Base-by-base conservation (phyloP, 768 basidiomycete species). In the Tylopilus intermedius region DNA sequence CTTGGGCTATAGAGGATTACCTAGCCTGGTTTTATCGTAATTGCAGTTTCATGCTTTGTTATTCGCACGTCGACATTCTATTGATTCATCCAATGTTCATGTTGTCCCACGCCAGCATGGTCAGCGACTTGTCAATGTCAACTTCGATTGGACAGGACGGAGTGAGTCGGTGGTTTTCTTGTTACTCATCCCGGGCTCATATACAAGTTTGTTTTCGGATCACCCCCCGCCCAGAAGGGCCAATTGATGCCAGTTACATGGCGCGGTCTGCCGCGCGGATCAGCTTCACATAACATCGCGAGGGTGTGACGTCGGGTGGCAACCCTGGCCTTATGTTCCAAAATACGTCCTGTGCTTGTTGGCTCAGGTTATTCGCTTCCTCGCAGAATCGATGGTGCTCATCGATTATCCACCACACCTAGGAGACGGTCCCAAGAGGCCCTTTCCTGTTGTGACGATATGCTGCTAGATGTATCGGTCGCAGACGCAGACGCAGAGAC, bases 251-350 rank as follows among this genome's bases (percentile, higher is more conserved):
- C 39, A 33, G 30, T 21, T 38, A 14, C 4, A 48, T 13, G 24
- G 29, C 48, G 41, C 40, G 41, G 30, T 27, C 37, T 4, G 39
- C 38, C n/a, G n/a, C 48, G 26, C 38, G 33, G 46, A 59, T 60
- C 54, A 50, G 29, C 37, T 57, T 47, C 51, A 13, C 27, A 29
- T 26, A 38, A 21, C 21, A 35, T 29, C 15, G 18, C 35, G 24
- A 44, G 47, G 21, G 15, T 33, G 33, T 30, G 35, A 35, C 22
- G 24, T 24, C 26, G 21, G 3, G 15, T 37, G 35, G 14, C 35
- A 14, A 6, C 35, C 14, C 35, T 33, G 10, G 24, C 24, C 24
- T 24, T 24, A 24, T 30, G 30, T 2, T 10, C 30, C 7, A 8
- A 10, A 30, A 30, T 18, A 11, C n/a, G n/a, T 18, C 38, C 38